Base-by-base conservation (phyloP, 257 asterid species). In the Scutellaria galericulata region DNA sequence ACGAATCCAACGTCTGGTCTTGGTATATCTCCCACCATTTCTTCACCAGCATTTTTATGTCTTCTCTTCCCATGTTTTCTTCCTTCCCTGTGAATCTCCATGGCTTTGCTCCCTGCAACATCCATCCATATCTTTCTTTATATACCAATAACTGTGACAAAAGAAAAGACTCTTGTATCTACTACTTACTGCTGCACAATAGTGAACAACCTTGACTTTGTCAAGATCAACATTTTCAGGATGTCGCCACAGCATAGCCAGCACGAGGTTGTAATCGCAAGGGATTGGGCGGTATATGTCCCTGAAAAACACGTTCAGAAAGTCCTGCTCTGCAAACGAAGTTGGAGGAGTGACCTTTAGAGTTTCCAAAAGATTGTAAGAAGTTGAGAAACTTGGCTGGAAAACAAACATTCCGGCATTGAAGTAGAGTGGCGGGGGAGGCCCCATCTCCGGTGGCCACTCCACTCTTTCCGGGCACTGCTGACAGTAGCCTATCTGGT, bases 301-400 rank as follows among this genome's bases (percentile, higher is more conserved):
- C 80, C 56, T 77, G 45, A 86, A 86, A 81, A 66, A 86, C 82
- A 80, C 76, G 62, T 84, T 84, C 73, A 86, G 62, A 67, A 84
- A 86, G 62, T 84, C 89, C 91, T 83, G 88, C 74, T 86, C 90
- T 45, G 90, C 88, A 62, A 81, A 86, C 31, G 88, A 74, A 65
- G 86, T 83, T 37, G 87, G 78, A 62, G 88, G 77, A 20, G 85
- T 75, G 70, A 67, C 35, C 10, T 48, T 14, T 59, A 85, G 82
- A 8, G 78, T 71, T 7, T 59, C 39, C 11, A 85, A 53, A 1
- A 85, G 81, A 4, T 57, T 46, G 3, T 54, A 9, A 20, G 78
- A 85, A 13, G 76, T 80, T 10, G 68, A 53, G 11, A 83, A 50
- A 9, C 71, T 75, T 3, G 88, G 90, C 55, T 86, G 85, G 37